These are phyloP conservation scores for Candida dubliniensis DNA, from an alignment of 1,139 yeast genomes.

Conservation along the genomic window DNA sequence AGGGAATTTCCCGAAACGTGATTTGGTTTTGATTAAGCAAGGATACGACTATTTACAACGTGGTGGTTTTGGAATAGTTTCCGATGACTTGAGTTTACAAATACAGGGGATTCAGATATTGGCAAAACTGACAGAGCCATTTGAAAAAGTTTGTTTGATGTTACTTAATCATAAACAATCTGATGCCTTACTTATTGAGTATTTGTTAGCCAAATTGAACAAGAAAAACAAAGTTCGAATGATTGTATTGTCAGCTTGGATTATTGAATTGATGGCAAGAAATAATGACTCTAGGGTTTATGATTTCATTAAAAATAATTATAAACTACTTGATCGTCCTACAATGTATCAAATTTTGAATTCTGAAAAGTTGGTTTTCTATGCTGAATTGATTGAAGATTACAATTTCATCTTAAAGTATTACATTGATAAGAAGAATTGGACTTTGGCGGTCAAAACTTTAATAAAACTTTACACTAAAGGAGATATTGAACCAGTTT, in stretches of 20 bases:
- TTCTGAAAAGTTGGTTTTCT: constrained; percentile 61
- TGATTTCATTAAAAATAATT: constrained; percentile 52
- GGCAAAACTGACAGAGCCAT: constrained; percentile 65
- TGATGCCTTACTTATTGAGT: constrained; percentile 48
- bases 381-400: constrained; percentile 70
- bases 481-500: constrained; percentile 42
- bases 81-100: constrained; percentile 27
- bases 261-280: constrained; percentile 58
- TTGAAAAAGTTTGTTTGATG: constrained; percentile 69
- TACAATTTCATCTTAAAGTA: constrained; percentile 66
- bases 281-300: constrained; percentile 30
- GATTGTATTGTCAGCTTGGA: constrained; percentile 76
- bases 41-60: constrained; percentile 57
- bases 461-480: constrained; percentile 47
- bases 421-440: constrained; percentile 66
- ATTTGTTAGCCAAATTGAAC: constrained; percentile 51
- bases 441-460: constrained; percentile 70
- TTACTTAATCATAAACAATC: constrained; percentile 47
- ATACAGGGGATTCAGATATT: constrained; percentile 60
- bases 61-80: constrained; percentile 42
- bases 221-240: constrained; percentile 51
- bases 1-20: constrained; percentile 37
- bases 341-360: constrained; percentile 78
- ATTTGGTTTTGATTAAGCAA: constrained; percentile 59
- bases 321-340: constrained; percentile 53